Conservation (phyloP, 192 early-diverging fungal species). For the Ambispora gerdemannii region DNA sequence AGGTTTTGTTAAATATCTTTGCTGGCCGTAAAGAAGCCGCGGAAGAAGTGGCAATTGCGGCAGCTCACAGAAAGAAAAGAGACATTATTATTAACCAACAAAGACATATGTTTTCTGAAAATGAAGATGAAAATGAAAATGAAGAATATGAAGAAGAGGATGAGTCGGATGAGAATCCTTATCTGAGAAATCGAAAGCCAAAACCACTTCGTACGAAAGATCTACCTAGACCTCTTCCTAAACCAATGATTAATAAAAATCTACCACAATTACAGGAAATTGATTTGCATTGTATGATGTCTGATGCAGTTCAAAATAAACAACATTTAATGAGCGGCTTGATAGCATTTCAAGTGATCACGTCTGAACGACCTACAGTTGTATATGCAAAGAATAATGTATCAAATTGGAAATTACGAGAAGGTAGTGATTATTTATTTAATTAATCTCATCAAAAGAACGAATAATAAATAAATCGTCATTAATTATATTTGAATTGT, state of each 20-base stretch:
- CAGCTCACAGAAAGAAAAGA: too few species aligned
- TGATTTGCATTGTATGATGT: slow-evolving; percentile 81
- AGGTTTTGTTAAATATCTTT: not conserved
- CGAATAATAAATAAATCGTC: not conserved
- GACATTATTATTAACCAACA: too few species aligned
- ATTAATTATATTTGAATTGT: not conserved
- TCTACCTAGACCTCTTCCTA: slow-evolving; percentile 52
- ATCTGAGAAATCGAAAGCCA: not conserved
- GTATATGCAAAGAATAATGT: slow-evolving; percentile 77
- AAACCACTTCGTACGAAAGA: slow-evolving; percentile 36
- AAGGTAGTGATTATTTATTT: slow-evolving; percentile 41
- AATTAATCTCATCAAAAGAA: not conserved
- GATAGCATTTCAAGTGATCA: slow-evolving; percentile 87
- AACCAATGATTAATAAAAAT: slow-evolving; percentile 55
- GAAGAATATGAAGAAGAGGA: slow-evolving; percentile 25
- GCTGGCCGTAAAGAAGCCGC: not conserved
- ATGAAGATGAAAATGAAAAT: slow-evolving; percentile 34
- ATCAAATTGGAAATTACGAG: slow-evolving; percentile 82
- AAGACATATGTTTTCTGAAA: too few species aligned
- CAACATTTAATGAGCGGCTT: slow-evolving; percentile 83
- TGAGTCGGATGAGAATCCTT: slow-evolving; percentile 16
- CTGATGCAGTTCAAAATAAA: slow-evolving; percentile 85
- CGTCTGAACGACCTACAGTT: slow-evolving; percentile 74
- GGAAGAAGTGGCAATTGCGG: too few species aligned
- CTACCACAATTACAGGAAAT: slow-evolving; percentile 72